Conservation (phyloP, 2,329 filamentous ascomycete species). For the Paecilomyces variotii region DNA sequence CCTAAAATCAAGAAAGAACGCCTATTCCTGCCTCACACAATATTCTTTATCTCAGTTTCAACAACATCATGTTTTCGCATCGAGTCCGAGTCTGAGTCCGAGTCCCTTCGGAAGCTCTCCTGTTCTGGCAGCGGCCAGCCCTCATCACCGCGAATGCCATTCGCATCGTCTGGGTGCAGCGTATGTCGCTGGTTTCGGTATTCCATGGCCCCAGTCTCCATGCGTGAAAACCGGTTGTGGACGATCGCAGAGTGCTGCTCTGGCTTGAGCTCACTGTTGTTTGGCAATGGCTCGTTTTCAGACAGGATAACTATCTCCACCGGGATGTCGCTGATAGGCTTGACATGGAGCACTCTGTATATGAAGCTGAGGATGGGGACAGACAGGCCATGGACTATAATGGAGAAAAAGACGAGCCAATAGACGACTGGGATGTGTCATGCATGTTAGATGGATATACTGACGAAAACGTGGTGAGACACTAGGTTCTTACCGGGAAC, state of each 20-base stretch:
- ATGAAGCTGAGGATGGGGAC: slow-evolving; percentile 27
- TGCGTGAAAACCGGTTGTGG: slow-evolving; percentile 27
- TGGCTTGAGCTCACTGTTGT: slow-evolving; percentile 23
- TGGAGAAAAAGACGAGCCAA: slow-evolving; percentile 37
- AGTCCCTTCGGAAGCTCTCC: background rate
- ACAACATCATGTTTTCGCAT: background rate
- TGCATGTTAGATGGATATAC: background rate
- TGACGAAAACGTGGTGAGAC: background rate
- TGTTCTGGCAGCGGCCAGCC: background rate
- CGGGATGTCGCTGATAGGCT: slow-evolving; percentile 23
- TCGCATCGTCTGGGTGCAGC: slow-evolving; percentile 3
- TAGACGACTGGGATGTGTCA: slow-evolving; percentile 33
- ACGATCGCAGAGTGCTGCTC: slow-evolving; percentile 22
- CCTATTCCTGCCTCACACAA: background rate
- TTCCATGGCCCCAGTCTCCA: slow-evolving; percentile 1
- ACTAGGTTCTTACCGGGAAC: slow-evolving; percentile 21
- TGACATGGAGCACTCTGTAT: slow-evolving; percentile 23
- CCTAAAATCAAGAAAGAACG: background rate
- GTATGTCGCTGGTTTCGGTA: background rate
- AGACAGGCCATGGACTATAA: slow-evolving; percentile 32
- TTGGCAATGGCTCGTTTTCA: slow-evolving; percentile 26
- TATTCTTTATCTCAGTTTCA: background rate
- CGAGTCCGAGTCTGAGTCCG: background rate
- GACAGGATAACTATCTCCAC: slow-evolving; percentile 26
- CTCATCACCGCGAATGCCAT: slow-evolving; percentile 9